These are phyloP conservation scores for Fusarium bulbicola DNA, from an alignment of 2,329 filamentous ascomycete genomes.

Conservation along the genomic window DNA sequence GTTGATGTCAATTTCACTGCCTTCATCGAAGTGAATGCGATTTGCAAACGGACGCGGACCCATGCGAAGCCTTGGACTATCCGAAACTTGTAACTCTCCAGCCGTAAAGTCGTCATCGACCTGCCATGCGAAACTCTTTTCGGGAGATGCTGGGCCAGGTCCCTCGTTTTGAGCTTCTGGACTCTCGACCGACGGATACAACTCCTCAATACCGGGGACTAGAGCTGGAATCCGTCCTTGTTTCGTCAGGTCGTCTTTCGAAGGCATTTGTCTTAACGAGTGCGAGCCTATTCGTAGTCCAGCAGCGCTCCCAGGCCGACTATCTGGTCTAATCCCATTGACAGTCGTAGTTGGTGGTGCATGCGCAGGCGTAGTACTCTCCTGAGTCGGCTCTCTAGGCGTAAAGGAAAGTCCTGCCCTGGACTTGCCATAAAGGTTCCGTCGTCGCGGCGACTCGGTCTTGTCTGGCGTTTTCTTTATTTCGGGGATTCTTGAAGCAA, in stretches of 20 bases:
- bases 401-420: slow-evolving; percentile 38
- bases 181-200: slow-evolving; percentile 48
- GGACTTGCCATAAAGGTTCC: slow-evolving; percentile 38
- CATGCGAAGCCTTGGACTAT: slow-evolving; percentile 62
- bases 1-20: slow-evolving; percentile 43
- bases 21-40: slow-evolving; percentile 46
- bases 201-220: slow-evolving; percentile 51
- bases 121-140: slow-evolving; percentile 65
- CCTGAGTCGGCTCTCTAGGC: slow-evolving; percentile 18
- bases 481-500: slow-evolving; percentile 35
- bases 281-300: slow-evolving; percentile 12
- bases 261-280: slow-evolving; percentile 33
- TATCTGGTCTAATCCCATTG: slow-evolving; percentile 19
- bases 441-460: slow-evolving; percentile 32
- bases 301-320: slow-evolving; percentile 7
- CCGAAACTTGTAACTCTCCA: slow-evolving; percentile 63
- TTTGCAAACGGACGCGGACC: slow-evolving; percentile 49
- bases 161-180: slow-evolving; percentile 6
- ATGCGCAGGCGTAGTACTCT: not conserved
- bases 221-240: slow-evolving; percentile 49
- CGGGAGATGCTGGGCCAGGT: slow-evolving; percentile 49
- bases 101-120: slow-evolving; percentile 67
- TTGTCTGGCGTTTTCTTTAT: slow-evolving; percentile 29
- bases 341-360: not conserved
- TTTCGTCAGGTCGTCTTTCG: slow-evolving; percentile 40